Base-by-base conservation (phyloP, 371 early-diverging fungal genomes). In the Lichtheimia hyalospora region DNA sequence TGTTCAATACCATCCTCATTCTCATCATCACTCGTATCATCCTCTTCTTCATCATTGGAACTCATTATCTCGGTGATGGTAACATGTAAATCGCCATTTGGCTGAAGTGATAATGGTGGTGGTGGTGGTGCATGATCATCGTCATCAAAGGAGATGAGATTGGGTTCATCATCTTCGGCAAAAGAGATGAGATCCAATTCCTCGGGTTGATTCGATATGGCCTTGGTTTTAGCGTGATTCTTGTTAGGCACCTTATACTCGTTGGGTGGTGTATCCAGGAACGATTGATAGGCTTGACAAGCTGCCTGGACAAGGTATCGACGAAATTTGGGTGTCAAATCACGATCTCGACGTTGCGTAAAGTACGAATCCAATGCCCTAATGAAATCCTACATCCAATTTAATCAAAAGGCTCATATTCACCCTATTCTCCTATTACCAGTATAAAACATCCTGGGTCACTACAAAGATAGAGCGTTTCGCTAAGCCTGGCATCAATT, bases 361-460 rank as follows among this genome's bases (percentile, higher is more conserved):
- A 68, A 70, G 49, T 68, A 66, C 15, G 44, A 46, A 40, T 54
- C 52, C 24, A 62, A 8, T 14, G 56, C 40, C 57, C 39, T 49
- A 13, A 46, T 50, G 49, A 51, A 46, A 21, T 52, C 25, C 55
- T 50, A 40, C 23, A 56, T 24, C 34, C 5, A 27, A 57, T 54
- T 3, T 21, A 57, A 49, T 13, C 4, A 42, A n/a, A n/a, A n/a
- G n/a, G n/a, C n/a, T 59, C 15, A 14, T 54, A 24, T 40, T 40
- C 40, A 24, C 18, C 40, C 23, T 15, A 5, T 39, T 23, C 15
- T 15, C 21, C 23, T 57, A n/a, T 63, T 70, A 74, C 77, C 41
- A 69, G 49, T 41, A 77, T 56, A 52, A 74, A 77, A 27, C 51
- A 52, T 27, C 70, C 62, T 7, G 77, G 74, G 60, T 75, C 67